Percentiles rank a stretch among this genome's conserved stretches.
These are phyloP conservation scores for Primulina tabacum DNA, from an alignment of 257 asterid species.

Conservation along the genomic window DNA sequence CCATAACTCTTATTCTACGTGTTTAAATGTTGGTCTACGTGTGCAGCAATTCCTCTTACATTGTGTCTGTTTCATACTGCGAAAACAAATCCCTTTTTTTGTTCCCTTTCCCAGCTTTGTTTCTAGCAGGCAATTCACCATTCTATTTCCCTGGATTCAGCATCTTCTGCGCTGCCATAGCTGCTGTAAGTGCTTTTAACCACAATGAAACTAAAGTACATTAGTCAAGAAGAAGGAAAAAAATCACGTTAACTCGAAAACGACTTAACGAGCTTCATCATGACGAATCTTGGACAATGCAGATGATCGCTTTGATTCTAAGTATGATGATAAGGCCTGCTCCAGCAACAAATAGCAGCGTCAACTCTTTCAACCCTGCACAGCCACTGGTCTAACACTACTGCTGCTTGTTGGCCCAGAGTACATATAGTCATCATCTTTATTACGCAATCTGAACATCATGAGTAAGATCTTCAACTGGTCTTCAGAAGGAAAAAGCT, in stretches of 20 bases:
- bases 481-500: no score
- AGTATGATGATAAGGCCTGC: conserved; percentile 54
- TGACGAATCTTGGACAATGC: conserved; percentile 14
- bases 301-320: conserved; percentile 78
- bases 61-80: no score
- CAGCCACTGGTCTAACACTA: conserved; percentile 34
- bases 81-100: background rate
- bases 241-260: background rate
- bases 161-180: conserved; percentile 66
- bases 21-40: no score
- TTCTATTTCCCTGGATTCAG: conserved; percentile 92
- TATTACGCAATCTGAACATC: no score
- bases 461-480: no score
- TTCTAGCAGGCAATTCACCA: conserved; percentile 69
- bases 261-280: background rate
- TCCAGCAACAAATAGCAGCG: conserved; percentile 26
- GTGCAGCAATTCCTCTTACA: no score
- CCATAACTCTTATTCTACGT: background rate
- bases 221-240: background rate
- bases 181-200: conserved; percentile 47
- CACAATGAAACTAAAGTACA: no score
- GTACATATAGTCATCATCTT: no score
- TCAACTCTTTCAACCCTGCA: conserved; percentile 22
- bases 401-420: no score
- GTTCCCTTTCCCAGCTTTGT: conserved; percentile 44